Conservation (phyloP, 2,329 filamentous ascomycete genomes). For the Dactylonectria macrodidyma region DNA sequence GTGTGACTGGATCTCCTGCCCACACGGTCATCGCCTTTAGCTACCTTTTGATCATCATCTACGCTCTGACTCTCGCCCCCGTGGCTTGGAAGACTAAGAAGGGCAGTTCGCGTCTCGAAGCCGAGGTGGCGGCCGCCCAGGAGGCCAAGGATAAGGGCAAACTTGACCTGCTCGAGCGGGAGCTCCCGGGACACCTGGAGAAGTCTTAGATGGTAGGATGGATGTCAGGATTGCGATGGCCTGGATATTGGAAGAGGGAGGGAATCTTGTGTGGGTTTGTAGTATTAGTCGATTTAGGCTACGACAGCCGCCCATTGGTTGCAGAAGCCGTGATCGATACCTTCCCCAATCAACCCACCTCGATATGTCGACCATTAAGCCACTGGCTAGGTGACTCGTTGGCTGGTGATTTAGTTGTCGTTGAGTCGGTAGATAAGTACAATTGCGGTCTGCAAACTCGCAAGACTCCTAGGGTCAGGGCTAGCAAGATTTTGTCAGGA, state of each 20-base stretch:
- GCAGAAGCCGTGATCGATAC: not conserved
- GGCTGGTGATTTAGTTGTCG: too few species aligned
- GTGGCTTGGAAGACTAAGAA: conserved; percentile 52
- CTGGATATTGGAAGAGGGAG: not conserved
- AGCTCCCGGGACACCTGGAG: conserved; percentile 2
- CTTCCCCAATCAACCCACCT: not conserved
- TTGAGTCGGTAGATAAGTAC: too few species aligned
- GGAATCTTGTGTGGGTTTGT: not conserved
- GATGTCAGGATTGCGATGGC: not conserved
- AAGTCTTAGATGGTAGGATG: not conserved
- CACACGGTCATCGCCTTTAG: conserved; percentile 75
- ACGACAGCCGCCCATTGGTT: not conserved
- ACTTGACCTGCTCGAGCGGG: conserved; percentile 14
- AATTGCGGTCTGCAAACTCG: too few species aligned
- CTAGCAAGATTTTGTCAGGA: too few species aligned
- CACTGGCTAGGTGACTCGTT: too few species aligned
- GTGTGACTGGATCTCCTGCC: conserved; percentile 58
- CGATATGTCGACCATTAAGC: not conserved
- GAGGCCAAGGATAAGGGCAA: conserved; percentile 29
- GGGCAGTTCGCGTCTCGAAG: conserved; percentile 23
- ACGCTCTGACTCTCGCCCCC: conserved; percentile 56
- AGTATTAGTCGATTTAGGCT: not conserved
- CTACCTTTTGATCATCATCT: conserved; percentile 64
- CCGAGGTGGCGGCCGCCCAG: conserved; percentile 15
- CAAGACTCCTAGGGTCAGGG: too few species aligned